Evolutionary conservation across 208 protist species (phyloP).

Genomic region (Leishmania braziliensis): DNA sequence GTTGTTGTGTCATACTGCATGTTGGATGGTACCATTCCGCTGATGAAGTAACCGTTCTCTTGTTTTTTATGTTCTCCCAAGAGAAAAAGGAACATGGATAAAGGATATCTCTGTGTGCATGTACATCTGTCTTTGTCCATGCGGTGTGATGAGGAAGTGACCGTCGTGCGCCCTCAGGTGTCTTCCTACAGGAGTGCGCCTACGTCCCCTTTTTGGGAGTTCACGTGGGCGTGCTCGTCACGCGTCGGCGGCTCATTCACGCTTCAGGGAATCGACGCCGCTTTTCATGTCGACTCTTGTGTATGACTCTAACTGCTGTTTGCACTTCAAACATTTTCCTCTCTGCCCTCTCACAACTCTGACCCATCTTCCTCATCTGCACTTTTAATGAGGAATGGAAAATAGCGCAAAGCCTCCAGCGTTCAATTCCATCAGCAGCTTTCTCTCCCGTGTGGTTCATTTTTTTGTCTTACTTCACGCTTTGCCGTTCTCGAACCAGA

Average conservation of each 20-base stretch:
- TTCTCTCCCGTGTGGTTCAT: neutral
- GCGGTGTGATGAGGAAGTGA: neutral
- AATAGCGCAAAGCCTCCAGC: neutral
- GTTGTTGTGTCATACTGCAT: too few relatives aligned
- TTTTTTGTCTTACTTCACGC: neutral
- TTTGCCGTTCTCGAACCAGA: neutral
- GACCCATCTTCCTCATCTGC: neutral
- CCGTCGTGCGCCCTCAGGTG: neutral
- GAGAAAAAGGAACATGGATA: neutral
- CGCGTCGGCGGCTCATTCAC: neutral
- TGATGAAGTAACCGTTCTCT: neutral
- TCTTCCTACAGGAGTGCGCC: too few relatives aligned
- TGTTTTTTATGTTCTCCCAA: neutral
- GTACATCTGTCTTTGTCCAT: neutral
- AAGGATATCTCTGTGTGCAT: neutral
- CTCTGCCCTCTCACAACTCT: neutral
- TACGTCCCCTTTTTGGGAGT: neutral
- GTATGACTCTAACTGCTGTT: neutral
- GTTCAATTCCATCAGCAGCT: neutral
- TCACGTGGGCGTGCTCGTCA: neutral
- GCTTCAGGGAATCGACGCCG: neutral
- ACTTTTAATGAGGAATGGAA: neutral
- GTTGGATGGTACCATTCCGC: neutral
- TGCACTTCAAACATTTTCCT: neutral
- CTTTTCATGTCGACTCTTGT: neutral